Evolutionary conservation across 768 basidiomycete genomes (phyloP).

Genomic region (Chalciporus chontae): DNA sequence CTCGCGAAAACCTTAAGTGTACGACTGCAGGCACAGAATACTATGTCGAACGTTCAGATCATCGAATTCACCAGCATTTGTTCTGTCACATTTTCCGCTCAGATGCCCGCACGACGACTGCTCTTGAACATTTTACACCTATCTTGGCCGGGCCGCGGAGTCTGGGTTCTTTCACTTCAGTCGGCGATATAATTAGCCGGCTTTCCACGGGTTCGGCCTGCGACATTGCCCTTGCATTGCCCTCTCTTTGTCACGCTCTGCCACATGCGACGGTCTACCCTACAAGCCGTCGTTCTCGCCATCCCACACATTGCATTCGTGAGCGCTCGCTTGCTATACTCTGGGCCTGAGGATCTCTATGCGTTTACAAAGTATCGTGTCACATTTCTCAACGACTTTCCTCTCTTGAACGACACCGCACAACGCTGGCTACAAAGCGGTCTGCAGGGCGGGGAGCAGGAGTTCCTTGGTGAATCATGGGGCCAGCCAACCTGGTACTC

Average conservation of each 20-base stretch:
- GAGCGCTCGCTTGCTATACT: conserved; percentile 48
- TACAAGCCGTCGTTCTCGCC: conserved; percentile 12
- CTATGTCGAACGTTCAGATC: conserved; percentile 1
- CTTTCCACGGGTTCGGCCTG: conserved; percentile 16
- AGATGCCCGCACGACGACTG: neutral
- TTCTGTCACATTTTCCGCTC: neutral
- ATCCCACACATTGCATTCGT: conserved; percentile 12
- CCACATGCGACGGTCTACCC: conserved; percentile 16
- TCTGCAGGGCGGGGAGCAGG: conserved; percentile 66
- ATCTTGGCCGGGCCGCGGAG: conserved; percentile 24
- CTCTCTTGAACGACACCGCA: conserved; percentile 69
- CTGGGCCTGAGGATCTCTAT: conserved; percentile 74
- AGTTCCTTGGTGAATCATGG: conserved; percentile 73
- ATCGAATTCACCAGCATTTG: neutral
- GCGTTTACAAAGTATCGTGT: conserved; percentile 83
- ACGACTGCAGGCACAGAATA: conserved; percentile 5
- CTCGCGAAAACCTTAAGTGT: conserved; percentile 16
- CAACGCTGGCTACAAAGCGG: conserved; percentile 71
- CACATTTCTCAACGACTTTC: conserved; percentile 74
- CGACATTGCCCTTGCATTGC: conserved; percentile 9
- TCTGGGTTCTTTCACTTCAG: conserved; percentile 21
- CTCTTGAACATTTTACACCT: no score
- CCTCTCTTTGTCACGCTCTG: conserved; percentile 1
- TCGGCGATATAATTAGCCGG: conserved; percentile 32
- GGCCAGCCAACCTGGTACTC: conserved; percentile 36